These are phyloP conservation scores for Claviceps sorghi DNA, from an alignment of 2,329 filamentous ascomycete species.

Conservation along the genomic window DNA sequence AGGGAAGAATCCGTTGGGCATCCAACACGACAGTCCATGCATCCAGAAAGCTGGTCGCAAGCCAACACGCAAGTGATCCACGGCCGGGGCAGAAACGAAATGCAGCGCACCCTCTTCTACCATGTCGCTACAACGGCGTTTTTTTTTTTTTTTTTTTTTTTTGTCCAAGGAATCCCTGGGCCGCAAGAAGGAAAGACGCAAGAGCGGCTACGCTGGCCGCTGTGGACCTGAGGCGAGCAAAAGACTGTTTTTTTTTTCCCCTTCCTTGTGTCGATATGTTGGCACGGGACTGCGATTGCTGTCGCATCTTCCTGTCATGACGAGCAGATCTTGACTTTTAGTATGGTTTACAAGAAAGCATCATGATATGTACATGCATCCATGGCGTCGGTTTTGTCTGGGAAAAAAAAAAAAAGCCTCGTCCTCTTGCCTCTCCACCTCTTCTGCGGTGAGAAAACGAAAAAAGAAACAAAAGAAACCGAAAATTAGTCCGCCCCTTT, in stretches of 20 bases:
- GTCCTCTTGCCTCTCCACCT: not conserved
- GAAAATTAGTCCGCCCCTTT: not conserved
- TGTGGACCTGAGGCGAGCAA: too few relatives aligned
- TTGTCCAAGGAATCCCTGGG: too few relatives aligned
- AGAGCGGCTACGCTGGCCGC: too few relatives aligned
- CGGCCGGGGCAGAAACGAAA: too few relatives aligned
- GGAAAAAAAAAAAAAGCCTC: not conserved
- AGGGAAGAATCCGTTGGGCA: slow-evolving; percentile 1
- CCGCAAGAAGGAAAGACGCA: too few relatives aligned
- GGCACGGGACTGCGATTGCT: not conserved
- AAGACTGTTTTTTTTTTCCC: too few relatives aligned
- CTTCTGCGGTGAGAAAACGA: not conserved
- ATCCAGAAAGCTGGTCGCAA: not conserved
- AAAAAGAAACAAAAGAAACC: not conserved
- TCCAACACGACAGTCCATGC: not conserved
- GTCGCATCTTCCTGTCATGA: not conserved
- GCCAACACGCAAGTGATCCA: not conserved
- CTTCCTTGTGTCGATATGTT: not conserved
- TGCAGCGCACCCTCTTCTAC: too few relatives aligned
- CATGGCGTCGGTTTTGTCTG: not conserved
- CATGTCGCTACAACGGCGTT: not conserved
- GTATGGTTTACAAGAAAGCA: not conserved
- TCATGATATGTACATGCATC: not conserved
- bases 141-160: not conserved
- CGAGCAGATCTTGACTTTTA: not conserved